phyloP scores from a whole-genome alignment of 441 rosid genomes.

The Pelargonium fulgidum region DNA sequence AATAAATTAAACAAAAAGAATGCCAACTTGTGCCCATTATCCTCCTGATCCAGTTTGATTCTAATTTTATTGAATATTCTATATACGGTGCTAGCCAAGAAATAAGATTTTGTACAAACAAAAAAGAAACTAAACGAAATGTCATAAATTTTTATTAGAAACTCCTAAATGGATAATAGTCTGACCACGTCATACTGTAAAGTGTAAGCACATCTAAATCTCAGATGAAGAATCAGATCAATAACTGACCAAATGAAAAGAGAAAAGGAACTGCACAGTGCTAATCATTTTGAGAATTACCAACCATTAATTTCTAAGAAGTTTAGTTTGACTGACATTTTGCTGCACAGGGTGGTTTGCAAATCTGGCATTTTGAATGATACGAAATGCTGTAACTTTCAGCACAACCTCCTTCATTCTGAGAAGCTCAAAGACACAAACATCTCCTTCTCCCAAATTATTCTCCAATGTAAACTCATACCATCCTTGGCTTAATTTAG shows the following conservation, averaged over 20 bases:
- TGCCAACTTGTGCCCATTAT: constrained; percentile 11
- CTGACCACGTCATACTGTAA: constrained; percentile 24
- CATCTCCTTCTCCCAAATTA: constrained; percentile 92
- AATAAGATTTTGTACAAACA: constrained; percentile 23
- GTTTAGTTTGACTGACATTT: constrained; percentile 18
- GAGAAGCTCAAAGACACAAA: constrained; percentile 79
- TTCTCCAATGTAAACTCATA: constrained; percentile 83
- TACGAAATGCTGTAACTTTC: constrained; percentile 77
- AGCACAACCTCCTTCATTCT: constrained; percentile 66
- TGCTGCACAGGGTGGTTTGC: constrained; percentile 24
- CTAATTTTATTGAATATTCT: constrained; percentile 31
- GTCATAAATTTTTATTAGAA: constrained; percentile 1
- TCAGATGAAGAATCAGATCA: constrained; percentile 16
- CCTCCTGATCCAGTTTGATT: constrained; percentile 20
- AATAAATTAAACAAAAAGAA: constrained; percentile 14
- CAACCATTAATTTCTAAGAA: constrained; percentile 18
- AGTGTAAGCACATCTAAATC: constrained; percentile 23
- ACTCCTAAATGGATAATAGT: constrained; percentile 24
- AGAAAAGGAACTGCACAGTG: constrained; percentile 16
- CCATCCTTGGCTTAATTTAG: constrained; percentile 95
- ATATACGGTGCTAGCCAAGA: constrained; percentile 37
- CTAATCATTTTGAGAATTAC: constrained; percentile 23
- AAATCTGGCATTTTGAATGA: constrained; percentile 30
- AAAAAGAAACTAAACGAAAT: not conserved
- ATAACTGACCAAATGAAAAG: constrained; percentile 17